Evolutionary conservation across 129 eudicot species (phyloP).

Genomic region (Helianthus tuberosus): DNA sequence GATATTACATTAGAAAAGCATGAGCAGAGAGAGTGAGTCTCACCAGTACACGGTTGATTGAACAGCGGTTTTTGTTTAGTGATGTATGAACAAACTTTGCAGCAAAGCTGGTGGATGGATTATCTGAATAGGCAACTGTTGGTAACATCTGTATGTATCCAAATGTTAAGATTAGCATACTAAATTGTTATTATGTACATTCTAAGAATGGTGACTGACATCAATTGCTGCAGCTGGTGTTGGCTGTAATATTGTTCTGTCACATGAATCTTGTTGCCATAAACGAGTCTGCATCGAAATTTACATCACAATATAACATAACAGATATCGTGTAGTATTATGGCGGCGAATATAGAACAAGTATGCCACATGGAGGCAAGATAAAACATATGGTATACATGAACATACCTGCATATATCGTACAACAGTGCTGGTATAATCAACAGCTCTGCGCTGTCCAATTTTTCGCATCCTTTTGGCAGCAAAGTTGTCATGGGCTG

Average conservation of each 20-base stretch:
- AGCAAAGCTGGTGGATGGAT: constrained; percentile 96
- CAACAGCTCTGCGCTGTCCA: constrained; percentile 98
- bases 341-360: constrained; percentile 1
- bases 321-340: background rate
- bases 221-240: constrained; percentile 96
- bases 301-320: background rate
- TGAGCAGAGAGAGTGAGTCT: constrained; percentile 36
- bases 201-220: constrained; percentile 54
- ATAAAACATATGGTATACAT: constrained; percentile 7
- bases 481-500: constrained; percentile 86
- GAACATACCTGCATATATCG: constrained; percentile 83
- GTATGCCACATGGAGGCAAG: constrained; percentile 14
- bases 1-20: constrained; percentile 2
- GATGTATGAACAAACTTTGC: constrained; percentile 97
- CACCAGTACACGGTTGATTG: constrained; percentile 95
- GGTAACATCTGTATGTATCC: constrained; percentile 87
- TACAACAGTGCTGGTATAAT: constrained; percentile 98
- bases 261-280: constrained; percentile 91
- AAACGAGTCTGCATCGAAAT: constrained; percentile 63
- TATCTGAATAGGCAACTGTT: constrained; percentile 85
- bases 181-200: no score
- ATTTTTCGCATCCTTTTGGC: constrained; percentile 90
- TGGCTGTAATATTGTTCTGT: constrained; percentile 89
- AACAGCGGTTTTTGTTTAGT: constrained; percentile 87
- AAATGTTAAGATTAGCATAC: constrained; percentile 10